These are phyloP conservation scores for Termitomyces sp. DNA, from an alignment of 768 basidiomycete species.

Conservation along the genomic window DNA sequence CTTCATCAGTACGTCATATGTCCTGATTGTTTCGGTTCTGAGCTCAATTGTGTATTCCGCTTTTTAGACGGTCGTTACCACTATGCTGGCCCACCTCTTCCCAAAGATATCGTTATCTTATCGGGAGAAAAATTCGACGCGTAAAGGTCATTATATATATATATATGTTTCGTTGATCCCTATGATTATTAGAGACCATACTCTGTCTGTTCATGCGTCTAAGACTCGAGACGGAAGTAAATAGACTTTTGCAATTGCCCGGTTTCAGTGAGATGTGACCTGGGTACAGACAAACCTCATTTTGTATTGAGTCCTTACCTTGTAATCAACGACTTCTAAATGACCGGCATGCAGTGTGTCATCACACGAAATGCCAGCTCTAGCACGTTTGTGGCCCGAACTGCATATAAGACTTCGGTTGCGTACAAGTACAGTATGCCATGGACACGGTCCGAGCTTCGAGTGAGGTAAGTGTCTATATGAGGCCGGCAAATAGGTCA, in stretches of 20 bases:
- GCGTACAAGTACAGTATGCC: not conserved
- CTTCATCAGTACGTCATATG: conserved; percentile 37
- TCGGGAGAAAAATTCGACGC: not conserved
- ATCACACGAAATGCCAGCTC: not conserved
- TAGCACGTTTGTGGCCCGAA: not conserved
- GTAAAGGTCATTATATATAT: not conserved
- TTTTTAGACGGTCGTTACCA: conserved; percentile 34
- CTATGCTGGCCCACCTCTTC: conserved; percentile 38
- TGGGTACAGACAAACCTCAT: too few species aligned
- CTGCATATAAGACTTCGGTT: not conserved
- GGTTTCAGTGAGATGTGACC: too few species aligned
- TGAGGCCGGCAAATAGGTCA: too few species aligned
- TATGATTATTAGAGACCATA: not conserved
- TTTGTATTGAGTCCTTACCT: too few species aligned
- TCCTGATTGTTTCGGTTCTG: not conserved
- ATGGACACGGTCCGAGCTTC: not conserved
- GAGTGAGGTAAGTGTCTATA: not conserved
- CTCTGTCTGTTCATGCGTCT: not conserved
- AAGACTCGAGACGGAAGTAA: too few species aligned
- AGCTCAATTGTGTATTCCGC: not conserved
- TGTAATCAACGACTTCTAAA: not conserved
- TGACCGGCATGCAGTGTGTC: too few species aligned
- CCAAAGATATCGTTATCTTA: conserved; percentile 1
- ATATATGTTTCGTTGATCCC: too few species aligned
- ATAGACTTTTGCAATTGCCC: too few species aligned